Base-by-base conservation (phyloP, 495 filamentous ascomycete species). In the Talaromyces wortmannii region DNA sequence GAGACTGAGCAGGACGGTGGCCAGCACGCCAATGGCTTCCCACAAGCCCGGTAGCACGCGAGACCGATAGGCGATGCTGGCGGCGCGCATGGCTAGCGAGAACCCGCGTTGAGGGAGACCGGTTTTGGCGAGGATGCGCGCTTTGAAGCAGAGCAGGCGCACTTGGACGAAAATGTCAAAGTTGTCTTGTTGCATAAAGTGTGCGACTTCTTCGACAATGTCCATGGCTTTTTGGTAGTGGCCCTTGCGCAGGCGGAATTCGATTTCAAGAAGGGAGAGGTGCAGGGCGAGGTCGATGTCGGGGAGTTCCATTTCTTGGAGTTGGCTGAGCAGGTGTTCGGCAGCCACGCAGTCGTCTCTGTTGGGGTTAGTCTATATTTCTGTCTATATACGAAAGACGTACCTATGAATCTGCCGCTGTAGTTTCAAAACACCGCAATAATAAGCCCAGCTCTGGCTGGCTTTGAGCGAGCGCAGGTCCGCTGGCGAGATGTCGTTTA, bases 51-150 rank as follows among this genome's bases (percentile, higher is more conserved):
- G 79, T 16, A 95, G 72, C 13, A 96, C 72, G 7, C 84, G 76
- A 2, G 88, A 81, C 42, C 85, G 78, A 76, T 87, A 83, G 1
- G 91, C 85, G 32, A 90, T 83, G 63, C 77, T 85, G 3, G 89
- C 88, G 2, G 92, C 94, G 17, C 89, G 79, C 62, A 97, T 76
- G 16, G 85, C 86, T 15, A 95, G 75, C 4, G 87, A 90, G 63
- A 97, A 94, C 1, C 88, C 94, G 58, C 85, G 86, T 55, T 91
- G 83, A 0, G 91, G 83, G 5, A 86, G 83, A 15, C 87, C 88
- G 53, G 79, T 78, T 63, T 78, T 78, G 48, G 83, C 80, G 58
- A 91, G 85, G 10, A 96, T 78, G 10, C 80, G 76, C 0, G 86
- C 89, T 66, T 97, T 97, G 47, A 83, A 63, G 18, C 84, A 81